These are phyloP conservation scores for Mycosarcoma maydis DNA, from an alignment of 1,284 basidiomycete species.

Conservation along the genomic window DNA sequence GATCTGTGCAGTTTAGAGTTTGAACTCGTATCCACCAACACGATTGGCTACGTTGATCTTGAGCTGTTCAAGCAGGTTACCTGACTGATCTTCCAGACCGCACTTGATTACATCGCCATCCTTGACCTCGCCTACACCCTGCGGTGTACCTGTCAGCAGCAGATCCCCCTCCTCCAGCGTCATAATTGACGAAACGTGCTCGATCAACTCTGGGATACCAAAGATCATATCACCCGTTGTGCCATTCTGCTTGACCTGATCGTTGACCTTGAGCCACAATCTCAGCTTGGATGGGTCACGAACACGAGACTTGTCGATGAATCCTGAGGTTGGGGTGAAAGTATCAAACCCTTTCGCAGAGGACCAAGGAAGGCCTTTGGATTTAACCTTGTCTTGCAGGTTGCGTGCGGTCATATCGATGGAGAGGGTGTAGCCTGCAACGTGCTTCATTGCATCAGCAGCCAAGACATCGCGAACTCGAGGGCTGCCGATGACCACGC, in stretches of 20 bases:
- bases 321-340: slow-evolving; percentile 80
- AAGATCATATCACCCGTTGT: slow-evolving; percentile 92
- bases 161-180: slow-evolving; percentile 78
- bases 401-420: slow-evolving; percentile 96
- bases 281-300: slow-evolving; percentile 79
- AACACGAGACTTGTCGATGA: slow-evolving; percentile 80
- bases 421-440: slow-evolving; percentile 93
- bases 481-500: slow-evolving; percentile 86
- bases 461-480: slow-evolving; percentile 81
- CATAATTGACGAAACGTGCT: slow-evolving; percentile 95
- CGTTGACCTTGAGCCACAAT: slow-evolving; percentile 86
- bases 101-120: slow-evolving; percentile 84
- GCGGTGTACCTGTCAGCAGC: slow-evolving; percentile 71
- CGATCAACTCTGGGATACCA: slow-evolving; percentile 85
- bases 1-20: slow-evolving; percentile 13
- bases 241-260: slow-evolving; percentile 82
- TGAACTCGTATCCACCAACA: slow-evolving; percentile 76
- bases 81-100: slow-evolving; percentile 73
- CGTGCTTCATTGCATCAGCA: slow-evolving; percentile 77
- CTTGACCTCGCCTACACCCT: slow-evolving; percentile 82
- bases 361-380: slow-evolving; percentile 91
- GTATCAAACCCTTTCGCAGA: slow-evolving; percentile 90
- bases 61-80: slow-evolving; percentile 75
- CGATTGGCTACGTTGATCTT: slow-evolving; percentile 76
- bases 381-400: slow-evolving; percentile 91